phyloP scores from a whole-genome alignment of 352 stramenopile genomes.

The Thalassiosira livingstoniorum region DNA sequence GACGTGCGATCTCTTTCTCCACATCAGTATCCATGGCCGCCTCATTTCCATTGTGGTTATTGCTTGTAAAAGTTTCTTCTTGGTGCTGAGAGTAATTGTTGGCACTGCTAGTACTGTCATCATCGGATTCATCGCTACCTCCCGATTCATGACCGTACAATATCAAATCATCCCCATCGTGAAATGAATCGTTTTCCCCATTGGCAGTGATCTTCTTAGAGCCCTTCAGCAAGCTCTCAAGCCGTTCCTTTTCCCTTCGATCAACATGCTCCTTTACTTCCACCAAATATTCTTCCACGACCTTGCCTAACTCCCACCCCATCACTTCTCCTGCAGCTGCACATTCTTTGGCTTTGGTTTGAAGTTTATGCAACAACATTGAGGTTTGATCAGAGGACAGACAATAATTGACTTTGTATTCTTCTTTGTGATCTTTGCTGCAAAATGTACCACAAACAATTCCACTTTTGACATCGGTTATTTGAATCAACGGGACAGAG shows the following conservation, averaged over 20 bases:
- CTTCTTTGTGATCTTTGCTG: too few relatives aligned
- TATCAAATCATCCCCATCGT: not conserved
- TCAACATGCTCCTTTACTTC: constrained; percentile 66
- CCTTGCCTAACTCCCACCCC: constrained; percentile 77
- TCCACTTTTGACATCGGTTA: constrained; percentile 60
- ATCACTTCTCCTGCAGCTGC: constrained; percentile 66
- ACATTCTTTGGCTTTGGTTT: constrained; percentile 63
- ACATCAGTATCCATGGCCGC: constrained; percentile 47
- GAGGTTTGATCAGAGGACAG: constrained; percentile 55
- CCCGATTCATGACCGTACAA: constrained; percentile 1
- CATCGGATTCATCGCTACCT: constrained; percentile 6
- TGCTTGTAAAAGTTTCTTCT: constrained; percentile 1
- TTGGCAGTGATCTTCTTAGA: too few relatives aligned
- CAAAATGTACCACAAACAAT: too few relatives aligned
- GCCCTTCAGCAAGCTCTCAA: too few relatives aligned
- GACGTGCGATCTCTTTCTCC: constrained; percentile 71
- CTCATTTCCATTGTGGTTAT: too few relatives aligned
- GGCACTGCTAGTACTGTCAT: not conserved
- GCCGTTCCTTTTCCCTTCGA: constrained; percentile 51
- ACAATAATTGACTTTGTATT: too few relatives aligned
- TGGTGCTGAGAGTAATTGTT: not conserved
- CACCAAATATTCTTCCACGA: constrained; percentile 77
- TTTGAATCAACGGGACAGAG: constrained; percentile 65
- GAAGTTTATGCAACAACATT: constrained; percentile 53
- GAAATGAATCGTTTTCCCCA: constrained; percentile 37